These are phyloP conservation scores for Penicillium expansum DNA, from an alignment of 2,329 filamentous ascomycete genomes.

Conservation along the genomic window DNA sequence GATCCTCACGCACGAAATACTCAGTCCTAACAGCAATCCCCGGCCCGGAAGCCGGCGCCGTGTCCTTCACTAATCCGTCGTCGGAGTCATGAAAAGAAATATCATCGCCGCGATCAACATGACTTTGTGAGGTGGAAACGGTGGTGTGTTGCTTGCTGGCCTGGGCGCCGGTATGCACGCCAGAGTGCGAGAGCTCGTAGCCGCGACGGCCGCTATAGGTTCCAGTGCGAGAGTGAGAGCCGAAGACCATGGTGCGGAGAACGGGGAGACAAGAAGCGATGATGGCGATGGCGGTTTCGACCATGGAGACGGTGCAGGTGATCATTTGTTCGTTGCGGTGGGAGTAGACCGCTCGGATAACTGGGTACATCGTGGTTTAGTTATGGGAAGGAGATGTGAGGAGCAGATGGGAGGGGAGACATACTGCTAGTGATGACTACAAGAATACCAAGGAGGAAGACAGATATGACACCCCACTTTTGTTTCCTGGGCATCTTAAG, in stretches of 20 bases:
- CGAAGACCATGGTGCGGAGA: slow-evolving; percentile 26
- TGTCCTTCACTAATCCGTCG: slow-evolving; percentile 18
- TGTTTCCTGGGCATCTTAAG: background rate
- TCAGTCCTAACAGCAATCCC: slow-evolving; percentile 22
- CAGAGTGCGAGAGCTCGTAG: slow-evolving; percentile 20
- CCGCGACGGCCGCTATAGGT: slow-evolving; percentile 19
- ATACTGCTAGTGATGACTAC: slow-evolving; percentile 18
- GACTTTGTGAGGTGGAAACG: slow-evolving; percentile 12
- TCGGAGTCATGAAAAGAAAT: slow-evolving; percentile 20
- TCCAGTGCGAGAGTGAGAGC: slow-evolving; percentile 20
- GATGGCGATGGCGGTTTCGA: slow-evolving; percentile 23
- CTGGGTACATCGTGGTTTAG: slow-evolving; percentile 5
- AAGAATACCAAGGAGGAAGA: background rate
- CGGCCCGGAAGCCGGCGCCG: background rate
- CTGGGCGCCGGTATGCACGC: background rate
- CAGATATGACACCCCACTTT: background rate
- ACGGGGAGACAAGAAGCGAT: slow-evolving; percentile 20
- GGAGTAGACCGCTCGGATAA: slow-evolving; percentile 25
- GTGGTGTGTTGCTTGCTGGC: slow-evolving; percentile 7
- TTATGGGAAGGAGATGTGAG: background rate
- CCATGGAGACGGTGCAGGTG: slow-evolving; percentile 26
- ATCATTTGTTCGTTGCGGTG: slow-evolving; percentile 22
- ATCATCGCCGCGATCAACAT: slow-evolving; percentile 1
- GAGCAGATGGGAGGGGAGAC: background rate
- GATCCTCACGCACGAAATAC: slow-evolving; percentile 10